Evolutionary conservation across 495 filamentous ascomycete genomes (phyloP).

Genomic region (Penicillium egyptiacum): DNA sequence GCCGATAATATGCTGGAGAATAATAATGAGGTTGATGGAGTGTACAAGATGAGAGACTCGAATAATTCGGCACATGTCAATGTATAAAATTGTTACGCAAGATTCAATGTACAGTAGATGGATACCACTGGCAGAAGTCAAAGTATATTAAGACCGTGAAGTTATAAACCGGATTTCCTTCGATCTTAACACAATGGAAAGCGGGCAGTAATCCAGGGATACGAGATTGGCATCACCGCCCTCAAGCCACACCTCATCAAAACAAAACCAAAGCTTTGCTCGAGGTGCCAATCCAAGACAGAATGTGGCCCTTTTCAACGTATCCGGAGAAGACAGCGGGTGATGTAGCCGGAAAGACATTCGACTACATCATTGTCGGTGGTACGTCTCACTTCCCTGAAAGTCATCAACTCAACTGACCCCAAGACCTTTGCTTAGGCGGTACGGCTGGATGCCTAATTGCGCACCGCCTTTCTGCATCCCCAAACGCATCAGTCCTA

Average conservation of each 20-base stretch:
- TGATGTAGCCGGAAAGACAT: not conserved
- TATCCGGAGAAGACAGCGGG: not conserved
- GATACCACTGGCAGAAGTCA: not conserved
- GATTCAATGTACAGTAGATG: not conserved
- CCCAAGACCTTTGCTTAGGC: not conserved
- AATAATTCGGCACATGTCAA: not conserved
- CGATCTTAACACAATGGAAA: too few species aligned
- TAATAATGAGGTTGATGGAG: not conserved
- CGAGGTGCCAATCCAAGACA: not conserved
- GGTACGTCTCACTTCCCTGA: not conserved
- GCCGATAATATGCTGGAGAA: conserved; percentile 10
- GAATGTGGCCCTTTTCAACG: conserved; percentile 2
- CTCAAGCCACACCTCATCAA: not conserved
- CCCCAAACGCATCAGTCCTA: not conserved
- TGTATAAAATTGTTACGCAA: not conserved
- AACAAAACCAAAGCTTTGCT: not conserved
- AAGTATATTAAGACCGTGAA: not conserved
- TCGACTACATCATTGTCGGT: conserved; percentile 5
- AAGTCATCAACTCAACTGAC: not conserved
- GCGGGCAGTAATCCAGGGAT: not conserved
- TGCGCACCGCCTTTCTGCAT: not conserved
- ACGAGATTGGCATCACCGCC: not conserved
- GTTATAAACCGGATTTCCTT: too few species aligned
- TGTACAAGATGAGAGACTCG: not conserved
- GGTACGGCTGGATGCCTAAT: conserved; percentile 2